A percentile compares a stretch with the other conserved stretches of the same genome.
Conservation (phyloP, 148 eudicot species). For the Chenopodium quinoa region DNA sequence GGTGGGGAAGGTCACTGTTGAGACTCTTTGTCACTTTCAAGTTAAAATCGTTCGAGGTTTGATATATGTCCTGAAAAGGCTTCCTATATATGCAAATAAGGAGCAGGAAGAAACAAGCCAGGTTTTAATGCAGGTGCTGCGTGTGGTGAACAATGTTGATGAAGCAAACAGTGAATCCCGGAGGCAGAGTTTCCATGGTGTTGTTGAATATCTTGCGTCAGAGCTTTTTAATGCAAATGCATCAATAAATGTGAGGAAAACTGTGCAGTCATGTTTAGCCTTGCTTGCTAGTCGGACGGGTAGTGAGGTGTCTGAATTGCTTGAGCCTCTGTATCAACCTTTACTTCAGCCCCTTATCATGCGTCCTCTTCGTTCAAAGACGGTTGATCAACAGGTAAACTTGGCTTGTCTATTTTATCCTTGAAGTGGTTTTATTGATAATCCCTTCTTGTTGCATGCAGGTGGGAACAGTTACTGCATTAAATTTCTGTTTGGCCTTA, state of each 20-base stretch:
- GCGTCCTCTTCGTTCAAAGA: constrained; percentile 86
- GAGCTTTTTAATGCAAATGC: constrained; percentile 88
- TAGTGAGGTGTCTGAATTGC: constrained; percentile 96
- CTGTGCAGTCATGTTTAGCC: constrained; percentile 92
- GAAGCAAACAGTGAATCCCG: constrained; percentile 96
- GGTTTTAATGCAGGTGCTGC: constrained; percentile 89
- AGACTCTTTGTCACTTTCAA: constrained; percentile 74
- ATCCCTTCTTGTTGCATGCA: constrained; percentile 30
- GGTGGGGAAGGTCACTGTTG: constrained; percentile 97
- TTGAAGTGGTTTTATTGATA: constrained; percentile 4
- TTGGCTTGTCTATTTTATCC: constrained; percentile 3
- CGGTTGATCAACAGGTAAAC: constrained; percentile 95
- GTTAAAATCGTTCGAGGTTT: constrained; percentile 78
- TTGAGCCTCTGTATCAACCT: constrained; percentile 88
- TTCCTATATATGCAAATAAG: constrained; percentile 82
- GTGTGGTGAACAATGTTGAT: constrained; percentile 97
- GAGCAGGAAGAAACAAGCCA: constrained; percentile 98
- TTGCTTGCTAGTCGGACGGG: constrained; percentile 98
- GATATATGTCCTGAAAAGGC: constrained; percentile 88
- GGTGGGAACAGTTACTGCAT: constrained; percentile 96
- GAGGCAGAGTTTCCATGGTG: constrained; percentile 85
- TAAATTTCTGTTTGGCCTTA: constrained; percentile 94
- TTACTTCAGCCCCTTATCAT: constrained; percentile 86
- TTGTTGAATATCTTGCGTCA: constrained; percentile 86
- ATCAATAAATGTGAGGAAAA: constrained; percentile 78